These are phyloP conservation scores for Secale cereale DNA, from an alignment of 176 grass and related monocot species.

Conservation along the genomic window DNA sequence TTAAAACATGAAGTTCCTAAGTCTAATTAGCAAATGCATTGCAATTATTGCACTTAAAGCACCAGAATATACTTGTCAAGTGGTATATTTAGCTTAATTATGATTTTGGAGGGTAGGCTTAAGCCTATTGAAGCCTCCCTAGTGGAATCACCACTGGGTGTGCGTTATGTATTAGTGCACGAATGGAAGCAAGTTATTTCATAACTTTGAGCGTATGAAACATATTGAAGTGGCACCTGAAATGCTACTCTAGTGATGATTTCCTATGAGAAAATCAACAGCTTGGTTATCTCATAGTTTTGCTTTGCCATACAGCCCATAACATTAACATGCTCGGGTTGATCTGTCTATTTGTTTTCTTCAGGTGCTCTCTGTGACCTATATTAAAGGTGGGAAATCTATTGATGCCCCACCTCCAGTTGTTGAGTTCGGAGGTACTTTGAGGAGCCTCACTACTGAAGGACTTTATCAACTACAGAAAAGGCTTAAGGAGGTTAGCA, in stretches of 20 bases:
- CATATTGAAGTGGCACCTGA: too few species aligned
- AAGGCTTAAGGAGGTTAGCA: constrained; percentile 69
- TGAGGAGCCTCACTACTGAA: constrained; percentile 90
- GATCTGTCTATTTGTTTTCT: constrained; percentile 16
- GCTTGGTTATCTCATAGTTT: neutral
- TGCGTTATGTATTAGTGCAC: neutral
- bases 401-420: constrained; percentile 47
- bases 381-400: constrained; percentile 60
- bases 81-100: too few species aligned
- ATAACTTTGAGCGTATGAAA: too few species aligned
- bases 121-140: too few species aligned
- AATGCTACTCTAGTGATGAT: too few species aligned
- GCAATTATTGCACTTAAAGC: too few species aligned
- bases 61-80: too few species aligned
- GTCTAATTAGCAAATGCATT: too few species aligned
- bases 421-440: constrained; percentile 88
- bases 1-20: too few species aligned
- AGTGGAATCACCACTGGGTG: too few species aligned
- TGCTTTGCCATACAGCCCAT: neutral
- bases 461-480: constrained; percentile 57
- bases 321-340: neutral
- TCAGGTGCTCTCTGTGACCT: constrained; percentile 80
- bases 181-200: neutral
- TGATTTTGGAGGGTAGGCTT: too few species aligned
- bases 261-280: too few species aligned